These are phyloP conservation scores for Lepidium africanum DNA, from an alignment of 345 rosid species.

Conservation along the genomic window DNA sequence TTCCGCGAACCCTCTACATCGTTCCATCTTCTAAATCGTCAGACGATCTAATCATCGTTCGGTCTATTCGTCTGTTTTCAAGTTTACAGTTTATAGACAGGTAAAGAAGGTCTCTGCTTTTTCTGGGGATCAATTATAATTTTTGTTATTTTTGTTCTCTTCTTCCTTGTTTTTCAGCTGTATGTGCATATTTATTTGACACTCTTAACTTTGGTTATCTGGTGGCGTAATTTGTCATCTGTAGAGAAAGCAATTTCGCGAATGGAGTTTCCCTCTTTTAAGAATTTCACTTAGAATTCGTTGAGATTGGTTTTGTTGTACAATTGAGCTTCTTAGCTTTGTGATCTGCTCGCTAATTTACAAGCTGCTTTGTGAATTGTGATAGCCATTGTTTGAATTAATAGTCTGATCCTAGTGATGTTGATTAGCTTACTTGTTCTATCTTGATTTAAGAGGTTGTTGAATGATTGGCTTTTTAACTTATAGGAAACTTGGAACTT, in stretches of 20 bases:
- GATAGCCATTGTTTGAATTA: background rate
- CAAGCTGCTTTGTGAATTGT: conserved; percentile 3
- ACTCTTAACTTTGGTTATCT: background rate
- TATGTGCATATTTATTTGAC: background rate
- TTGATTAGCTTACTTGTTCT: background rate
- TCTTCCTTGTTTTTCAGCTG: background rate
- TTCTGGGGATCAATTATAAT: background rate
- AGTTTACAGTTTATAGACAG: background rate
- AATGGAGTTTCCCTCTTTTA: background rate
- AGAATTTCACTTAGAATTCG: background rate
- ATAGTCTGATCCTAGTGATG: background rate
- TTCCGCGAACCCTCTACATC: background rate
- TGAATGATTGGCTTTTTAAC: conserved; percentile 1
- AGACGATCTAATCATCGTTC: background rate
- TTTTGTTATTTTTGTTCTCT: background rate
- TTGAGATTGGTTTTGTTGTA: background rate
- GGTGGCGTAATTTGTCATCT: background rate
- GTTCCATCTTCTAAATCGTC: background rate
- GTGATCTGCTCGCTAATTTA: conserved; percentile 10
- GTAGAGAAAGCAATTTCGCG: background rate
- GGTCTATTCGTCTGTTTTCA: background rate
- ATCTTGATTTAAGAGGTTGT: conserved; percentile 9
- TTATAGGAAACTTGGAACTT: conserved; percentile 16
- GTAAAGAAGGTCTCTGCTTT: conserved; percentile 6
- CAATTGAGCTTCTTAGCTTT: background rate